Evolutionary conservation across 345 rosid genomes (phyloP).

Genomic region (Brassica incana): DNA sequence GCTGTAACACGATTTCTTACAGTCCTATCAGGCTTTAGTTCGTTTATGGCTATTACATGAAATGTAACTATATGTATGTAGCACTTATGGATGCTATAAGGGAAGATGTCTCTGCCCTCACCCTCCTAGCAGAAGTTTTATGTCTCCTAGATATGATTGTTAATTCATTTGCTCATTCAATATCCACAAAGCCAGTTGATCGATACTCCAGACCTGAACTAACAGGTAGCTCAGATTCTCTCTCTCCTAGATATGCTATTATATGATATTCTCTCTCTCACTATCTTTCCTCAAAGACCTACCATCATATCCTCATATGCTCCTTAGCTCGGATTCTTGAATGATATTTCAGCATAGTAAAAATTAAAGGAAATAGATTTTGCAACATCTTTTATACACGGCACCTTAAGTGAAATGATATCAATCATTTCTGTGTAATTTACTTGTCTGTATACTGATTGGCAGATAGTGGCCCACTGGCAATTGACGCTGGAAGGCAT

Average conservation of each 20-base stretch:
- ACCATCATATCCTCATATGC: conserved; percentile 15
- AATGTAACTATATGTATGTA: conserved; percentile 41
- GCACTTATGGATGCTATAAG: conserved; percentile 79
- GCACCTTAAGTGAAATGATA: conserved; percentile 16
- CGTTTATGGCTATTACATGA: conserved; percentile 1
- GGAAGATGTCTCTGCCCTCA: conserved; percentile 71
- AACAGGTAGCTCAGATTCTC: conserved; percentile 51
- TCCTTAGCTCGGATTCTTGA: conserved; percentile 24
- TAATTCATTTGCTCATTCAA: conserved; percentile 86
- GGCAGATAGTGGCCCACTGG: conserved; percentile 86
- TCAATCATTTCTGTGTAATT: background rate
- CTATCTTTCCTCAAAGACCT: conserved; percentile 4
- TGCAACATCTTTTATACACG: background rate
- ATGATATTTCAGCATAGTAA: background rate
- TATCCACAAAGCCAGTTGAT: conserved; percentile 86
- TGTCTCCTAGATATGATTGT: conserved; percentile 96
- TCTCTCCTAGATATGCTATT: too few relatives aligned
- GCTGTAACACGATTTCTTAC: background rate
- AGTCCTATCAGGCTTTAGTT: conserved; percentile 12
- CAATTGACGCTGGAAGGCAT: conserved; percentile 94
- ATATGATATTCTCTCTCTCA: background rate
- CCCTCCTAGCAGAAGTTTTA: conserved; percentile 88
- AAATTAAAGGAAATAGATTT: background rate
- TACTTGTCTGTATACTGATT: conserved; percentile 20
- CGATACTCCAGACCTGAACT: conserved; percentile 80